phyloP scores from a whole-genome alignment of 305 asterid genomes.

The Fraxinus nigra region DNA sequence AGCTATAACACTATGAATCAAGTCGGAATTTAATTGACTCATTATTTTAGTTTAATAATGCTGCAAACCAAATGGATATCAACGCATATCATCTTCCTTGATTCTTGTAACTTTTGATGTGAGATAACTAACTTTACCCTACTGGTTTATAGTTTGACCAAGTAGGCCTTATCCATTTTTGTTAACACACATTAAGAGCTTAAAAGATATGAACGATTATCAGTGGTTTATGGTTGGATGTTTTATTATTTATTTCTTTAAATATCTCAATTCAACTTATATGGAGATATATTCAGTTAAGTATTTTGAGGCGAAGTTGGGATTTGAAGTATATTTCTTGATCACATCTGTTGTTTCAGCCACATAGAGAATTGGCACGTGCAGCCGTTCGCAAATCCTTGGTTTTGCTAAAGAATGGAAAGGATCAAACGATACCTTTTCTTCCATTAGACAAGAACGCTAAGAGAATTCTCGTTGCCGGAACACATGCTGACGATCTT shows the following conservation, averaged over 20 bases:
- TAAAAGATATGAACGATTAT: background rate
- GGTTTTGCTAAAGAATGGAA: slow-evolving; percentile 79
- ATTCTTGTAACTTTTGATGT: slow-evolving; percentile 4
- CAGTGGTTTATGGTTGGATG: background rate
- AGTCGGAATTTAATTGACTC: background rate
- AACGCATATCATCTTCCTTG: background rate
- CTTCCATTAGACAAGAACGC: slow-evolving; percentile 73
- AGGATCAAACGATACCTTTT: slow-evolving; percentile 61
- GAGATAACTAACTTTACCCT: slow-evolving; percentile 8
- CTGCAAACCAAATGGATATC: background rate
- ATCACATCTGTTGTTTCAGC: slow-evolving; percentile 35
- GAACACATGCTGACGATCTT: slow-evolving; percentile 83
- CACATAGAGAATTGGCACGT: slow-evolving; percentile 66
- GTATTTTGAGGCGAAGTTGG: background rate
- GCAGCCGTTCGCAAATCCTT: slow-evolving; percentile 86
- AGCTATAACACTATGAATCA: background rate
- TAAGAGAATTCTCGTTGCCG: slow-evolving; percentile 63
- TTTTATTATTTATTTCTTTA: background rate
- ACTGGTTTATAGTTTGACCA: background rate
- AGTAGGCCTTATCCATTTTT: background rate
- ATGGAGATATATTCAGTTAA: background rate
- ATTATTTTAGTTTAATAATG: background rate
- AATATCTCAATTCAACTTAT: background rate
- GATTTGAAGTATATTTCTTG: background rate
- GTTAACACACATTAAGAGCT: background rate